These are phyloP conservation scores for Phytophthora rubi DNA, from an alignment of 352 stramenopile species.

Conservation along the genomic window DNA sequence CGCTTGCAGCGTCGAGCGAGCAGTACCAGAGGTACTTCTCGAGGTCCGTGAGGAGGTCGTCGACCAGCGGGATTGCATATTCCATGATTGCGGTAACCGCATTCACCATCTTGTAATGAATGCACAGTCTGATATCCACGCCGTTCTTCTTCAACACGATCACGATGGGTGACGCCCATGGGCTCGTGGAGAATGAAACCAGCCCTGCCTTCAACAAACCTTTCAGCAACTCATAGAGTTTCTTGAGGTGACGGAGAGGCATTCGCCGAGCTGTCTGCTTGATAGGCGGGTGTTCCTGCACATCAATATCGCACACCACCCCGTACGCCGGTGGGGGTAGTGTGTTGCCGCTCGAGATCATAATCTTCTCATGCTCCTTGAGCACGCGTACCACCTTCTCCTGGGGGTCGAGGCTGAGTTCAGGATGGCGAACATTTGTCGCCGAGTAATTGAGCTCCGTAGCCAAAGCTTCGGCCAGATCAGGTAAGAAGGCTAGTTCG, in stretches of 20 bases:
- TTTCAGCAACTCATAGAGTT: not conserved
- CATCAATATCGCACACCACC: not conserved
- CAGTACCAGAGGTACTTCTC: not conserved
- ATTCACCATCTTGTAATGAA: not conserved
- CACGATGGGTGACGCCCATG: not conserved
- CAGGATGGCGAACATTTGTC: not conserved
- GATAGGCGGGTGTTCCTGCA: not conserved
- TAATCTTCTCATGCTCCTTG: not conserved
- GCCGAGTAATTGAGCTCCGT: not conserved
- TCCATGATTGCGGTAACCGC: not conserved
- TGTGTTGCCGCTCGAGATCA: not conserved
- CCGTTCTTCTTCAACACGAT: slow-evolving; percentile 1
- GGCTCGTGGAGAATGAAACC: not conserved
- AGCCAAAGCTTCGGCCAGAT: not conserved
- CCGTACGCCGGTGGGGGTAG: not conserved
- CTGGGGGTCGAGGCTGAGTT: not conserved
- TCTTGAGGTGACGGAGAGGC: not conserved
- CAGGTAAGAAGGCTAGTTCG: not conserved
- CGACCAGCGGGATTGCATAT: not conserved
- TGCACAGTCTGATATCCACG: not conserved
- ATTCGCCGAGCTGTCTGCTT: not conserved
- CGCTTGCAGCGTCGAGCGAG: not conserved
- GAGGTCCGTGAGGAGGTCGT: not conserved
- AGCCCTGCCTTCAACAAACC: not conserved
- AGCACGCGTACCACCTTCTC: not conserved